These are phyloP conservation scores for Tetrapisispora nanseiensis DNA, from an alignment of 805 yeast genomes.

Conservation along the genomic window DNA sequence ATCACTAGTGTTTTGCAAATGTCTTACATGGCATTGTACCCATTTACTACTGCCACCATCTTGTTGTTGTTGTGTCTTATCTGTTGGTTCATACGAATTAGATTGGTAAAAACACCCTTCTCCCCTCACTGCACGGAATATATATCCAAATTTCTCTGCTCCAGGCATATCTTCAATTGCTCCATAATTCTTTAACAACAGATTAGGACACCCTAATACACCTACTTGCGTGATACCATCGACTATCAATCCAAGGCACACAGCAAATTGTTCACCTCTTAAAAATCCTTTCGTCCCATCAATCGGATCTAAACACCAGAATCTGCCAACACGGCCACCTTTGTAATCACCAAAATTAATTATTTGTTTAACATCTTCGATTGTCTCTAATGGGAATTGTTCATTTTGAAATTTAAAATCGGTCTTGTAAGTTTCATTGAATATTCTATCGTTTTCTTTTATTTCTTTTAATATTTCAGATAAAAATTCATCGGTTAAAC, in stretches of 20 bases:
- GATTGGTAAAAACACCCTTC: constrained; percentile 29
- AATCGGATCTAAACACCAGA: constrained; percentile 97
- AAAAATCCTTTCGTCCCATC: constrained; percentile 97
- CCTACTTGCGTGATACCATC: constrained; percentile 83
- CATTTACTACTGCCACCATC: constrained; percentile 7
- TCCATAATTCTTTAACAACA: constrained; percentile 34
- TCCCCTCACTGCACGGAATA: constrained; percentile 27
- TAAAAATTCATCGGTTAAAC: constrained; percentile 43
- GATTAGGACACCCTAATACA: constrained; percentile 92
- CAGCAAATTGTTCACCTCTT: constrained; percentile 94
- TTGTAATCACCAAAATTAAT: constrained; percentile 72
- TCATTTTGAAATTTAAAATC: constrained; percentile 12
- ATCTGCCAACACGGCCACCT: constrained; percentile 73
- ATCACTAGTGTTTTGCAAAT: constrained; percentile 13
- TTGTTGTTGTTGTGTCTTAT: no score
- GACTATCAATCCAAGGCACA: constrained; percentile 81
- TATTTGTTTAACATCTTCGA: constrained; percentile 45
- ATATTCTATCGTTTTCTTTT: constrained; percentile 40
- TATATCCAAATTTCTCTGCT: constrained; percentile 24
- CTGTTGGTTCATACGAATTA: constrained; percentile 25
- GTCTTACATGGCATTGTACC: constrained; percentile 50
- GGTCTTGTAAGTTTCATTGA: constrained; percentile 21
- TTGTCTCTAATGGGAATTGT: constrained; percentile 30
- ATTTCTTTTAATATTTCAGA: constrained; percentile 52
- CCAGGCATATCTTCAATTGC: constrained; percentile 30